These are phyloP conservation scores for Grosmannia clavigera DNA, from an alignment of 2,329 filamentous ascomycete species.

Conservation along the genomic window DNA sequence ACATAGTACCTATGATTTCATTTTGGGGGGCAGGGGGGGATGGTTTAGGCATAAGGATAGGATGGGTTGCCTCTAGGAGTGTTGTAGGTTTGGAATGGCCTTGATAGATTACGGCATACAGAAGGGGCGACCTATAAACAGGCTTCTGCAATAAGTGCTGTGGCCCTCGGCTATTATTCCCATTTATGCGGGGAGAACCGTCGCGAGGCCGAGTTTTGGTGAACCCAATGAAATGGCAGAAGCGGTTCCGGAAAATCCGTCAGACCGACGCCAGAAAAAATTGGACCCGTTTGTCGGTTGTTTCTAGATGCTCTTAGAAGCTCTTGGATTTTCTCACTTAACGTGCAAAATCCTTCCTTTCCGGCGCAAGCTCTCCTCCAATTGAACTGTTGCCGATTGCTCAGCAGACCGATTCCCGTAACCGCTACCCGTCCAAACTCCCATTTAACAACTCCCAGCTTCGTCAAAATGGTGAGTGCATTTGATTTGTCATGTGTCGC, in stretches of 20 bases:
- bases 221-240: background rate
- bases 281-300: constrained; percentile 7
- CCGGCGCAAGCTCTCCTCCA: constrained; percentile 6
- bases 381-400: background rate
- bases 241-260: constrained; percentile 13
- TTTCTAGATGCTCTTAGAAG: constrained; percentile 24
- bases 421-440: background rate
- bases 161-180: background rate
- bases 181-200: background rate
- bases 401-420: background rate
- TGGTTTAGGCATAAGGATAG: background rate
- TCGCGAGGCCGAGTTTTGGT: too few species aligned
- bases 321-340: constrained; percentile 14
- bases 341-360: constrained; percentile 9
- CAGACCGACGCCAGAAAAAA: constrained; percentile 15
- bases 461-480: constrained; percentile 15
- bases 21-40: background rate
- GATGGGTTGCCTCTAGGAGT: background rate
- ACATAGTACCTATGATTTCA: background rate
- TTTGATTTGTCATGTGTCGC: background rate
- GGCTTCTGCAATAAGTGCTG: background rate
- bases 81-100: background rate
- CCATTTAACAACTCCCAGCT: background rate
- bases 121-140: background rate
- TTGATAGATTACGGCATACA: background rate